These are phyloP conservation scores for Gamsiella multidivaricata DNA, from an alignment of 192 early-diverging fungal species.

Conservation along the genomic window DNA sequence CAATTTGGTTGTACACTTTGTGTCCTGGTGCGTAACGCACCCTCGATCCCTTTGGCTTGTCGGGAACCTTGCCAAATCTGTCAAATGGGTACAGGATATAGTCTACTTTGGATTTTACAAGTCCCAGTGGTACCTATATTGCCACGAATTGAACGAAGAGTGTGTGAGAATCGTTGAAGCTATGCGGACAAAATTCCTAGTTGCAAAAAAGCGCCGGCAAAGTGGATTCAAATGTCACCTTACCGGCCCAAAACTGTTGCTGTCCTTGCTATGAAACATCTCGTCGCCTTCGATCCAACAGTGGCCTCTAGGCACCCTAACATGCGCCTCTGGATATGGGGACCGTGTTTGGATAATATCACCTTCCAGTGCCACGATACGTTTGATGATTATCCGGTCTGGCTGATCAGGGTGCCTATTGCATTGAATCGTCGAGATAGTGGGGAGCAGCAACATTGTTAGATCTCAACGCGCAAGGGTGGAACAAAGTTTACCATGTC, in stretches of 20 bases:
- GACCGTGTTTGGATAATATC: constrained; percentile 72
- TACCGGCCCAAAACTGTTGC: constrained; percentile 83
- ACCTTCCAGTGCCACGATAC: constrained; percentile 85
- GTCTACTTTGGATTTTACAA: constrained; percentile 70
- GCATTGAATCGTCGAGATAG: neutral
- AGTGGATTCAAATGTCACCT: no score
- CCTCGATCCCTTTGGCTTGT: constrained; percentile 24
- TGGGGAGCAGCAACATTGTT: neutral
- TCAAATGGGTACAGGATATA: constrained; percentile 76
- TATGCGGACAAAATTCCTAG: constrained; percentile 4
- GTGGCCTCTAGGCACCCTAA: constrained; percentile 80
- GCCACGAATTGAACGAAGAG: neutral
- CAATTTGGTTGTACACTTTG: constrained; percentile 35
- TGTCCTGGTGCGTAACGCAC: constrained; percentile 42
- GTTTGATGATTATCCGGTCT: constrained; percentile 78
- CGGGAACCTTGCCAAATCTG: constrained; percentile 66
- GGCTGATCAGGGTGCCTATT: constrained; percentile 75
- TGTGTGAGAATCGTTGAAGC: neutral
- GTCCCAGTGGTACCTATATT: constrained; percentile 72
- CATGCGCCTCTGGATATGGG: constrained; percentile 56
- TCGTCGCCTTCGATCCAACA: constrained; percentile 92
- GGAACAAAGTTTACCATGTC: no score
- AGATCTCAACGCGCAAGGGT: no score
- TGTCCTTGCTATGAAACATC: constrained; percentile 83
- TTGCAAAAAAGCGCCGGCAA: no score